Evolutionary conservation across 352 stramenopile genomes (phyloP), one percentile per base, ranked within the genome.

Genomic region (Blastocystis sp.): DNA sequence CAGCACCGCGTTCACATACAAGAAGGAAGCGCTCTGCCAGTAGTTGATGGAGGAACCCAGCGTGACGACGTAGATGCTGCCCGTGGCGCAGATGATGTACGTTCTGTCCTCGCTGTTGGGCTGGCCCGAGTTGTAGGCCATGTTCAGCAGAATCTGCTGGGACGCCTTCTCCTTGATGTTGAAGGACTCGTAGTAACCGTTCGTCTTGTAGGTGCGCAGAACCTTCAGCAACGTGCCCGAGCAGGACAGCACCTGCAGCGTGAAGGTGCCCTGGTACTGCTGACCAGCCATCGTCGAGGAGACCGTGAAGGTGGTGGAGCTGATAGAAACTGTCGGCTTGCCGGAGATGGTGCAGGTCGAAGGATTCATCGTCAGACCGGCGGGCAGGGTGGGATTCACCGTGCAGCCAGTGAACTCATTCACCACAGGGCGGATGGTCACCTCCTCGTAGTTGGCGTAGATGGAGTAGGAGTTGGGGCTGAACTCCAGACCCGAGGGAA

Each of bases 391-490:
- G 19, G 71, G 71, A 1, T 17, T 52, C 6, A 65, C 42, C 0
- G 42, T 65, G 43, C 71, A 81, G 42, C 52, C 52, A n/a, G 17
- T 65, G 11, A 21, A 21, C 11, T 11, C 10, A 61, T 21, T 61
- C 54, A 61, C 19, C 19, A 21, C 19, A 61, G 10, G 10, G 54
- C 19, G 54, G 21, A 21, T 61, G 1, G 21, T 21, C 54, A 21
- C 71, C 14, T 3, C 38, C 19, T 81, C 71, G 66, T 81, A 81
- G 17, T 40, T 40, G 71, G 71, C 71, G 7, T 65, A 81, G 1
- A 65, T 6, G 3, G 42, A 57, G n/a, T 81, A 81, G 48, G 6
- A 28, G 17, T 9, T 4, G 7, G 21, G 52, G 0, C 2, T 3
- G 60, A 68, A 81, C 24, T 64, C 21, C 21, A 81, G 66, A 11